Evolutionary conservation across 805 yeast species (phyloP), one percentile per base, ranked within the genome.

Genomic region (Myxozyma lipomycoides): DNA sequence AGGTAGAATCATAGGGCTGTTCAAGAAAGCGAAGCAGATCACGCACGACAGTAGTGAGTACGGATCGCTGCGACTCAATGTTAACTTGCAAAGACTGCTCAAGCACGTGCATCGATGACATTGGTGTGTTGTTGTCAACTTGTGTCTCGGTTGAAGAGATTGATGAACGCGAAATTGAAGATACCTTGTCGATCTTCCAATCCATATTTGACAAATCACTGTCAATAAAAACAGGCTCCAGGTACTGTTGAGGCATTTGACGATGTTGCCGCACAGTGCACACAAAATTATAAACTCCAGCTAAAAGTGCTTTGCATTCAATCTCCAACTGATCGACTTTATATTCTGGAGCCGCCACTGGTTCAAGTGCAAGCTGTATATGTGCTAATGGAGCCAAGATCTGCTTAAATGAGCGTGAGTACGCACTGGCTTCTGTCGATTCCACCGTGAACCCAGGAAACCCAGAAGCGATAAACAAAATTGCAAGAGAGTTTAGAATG

Each of bases 381-480:
- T 43, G 38, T 17, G 45, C 49, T 4, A 54, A 42, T 4, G 57
- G 24, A 23, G 44, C 34, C 52, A 51, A 49, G 37, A 54, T 39
- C 36, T 43, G 51, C 7, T 39, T 25, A 26, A 41, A 52, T 3
- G 37, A 28, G 12, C 32, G 35, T n/a, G 28, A 34, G 21, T 30
- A 43, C 9, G 30, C 19, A 4, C 32, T 18, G 28, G 50, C 58
- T n/a, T 32, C 24, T 15, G 32, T 12, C 32, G 32, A 28, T 1
- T 28, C 35, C 19, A 54, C 47, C 18, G 43, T 21, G 17, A 43
- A 46, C 3, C 57, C 58, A 9, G 55, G 52, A 18, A 47, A 43
- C 3, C 52, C 57, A 2, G 58, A 52, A 18, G 45, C 56, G 7
- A 38, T 40, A 36, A 49, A 22, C 6, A 54, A 18, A 4, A 43